Evolutionary conservation across 768 basidiomycete genomes (phyloP).

Genomic region (Suillus fuscotomentosus): DNA sequence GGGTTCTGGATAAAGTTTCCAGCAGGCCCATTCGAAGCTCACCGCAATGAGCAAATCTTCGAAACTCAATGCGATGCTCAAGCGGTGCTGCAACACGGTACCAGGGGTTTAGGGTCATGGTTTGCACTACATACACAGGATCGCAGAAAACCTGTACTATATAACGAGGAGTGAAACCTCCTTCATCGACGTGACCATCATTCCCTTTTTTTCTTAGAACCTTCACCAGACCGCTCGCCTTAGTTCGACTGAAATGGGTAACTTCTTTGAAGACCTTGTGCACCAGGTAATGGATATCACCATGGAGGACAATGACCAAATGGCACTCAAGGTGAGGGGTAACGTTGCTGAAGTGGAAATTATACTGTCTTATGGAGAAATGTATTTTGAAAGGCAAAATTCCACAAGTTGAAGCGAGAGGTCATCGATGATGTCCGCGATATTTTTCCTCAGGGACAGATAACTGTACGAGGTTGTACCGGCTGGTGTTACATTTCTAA

Average conservation of each 20-base stretch:
- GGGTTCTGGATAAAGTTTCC: background rate
- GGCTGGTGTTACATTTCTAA: background rate
- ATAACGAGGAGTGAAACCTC: background rate
- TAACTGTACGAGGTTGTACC: slow-evolving; percentile 16
- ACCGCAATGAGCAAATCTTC: background rate
- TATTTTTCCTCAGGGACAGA: slow-evolving; percentile 28
- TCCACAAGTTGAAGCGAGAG: slow-evolving; percentile 27
- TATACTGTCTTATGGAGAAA: background rate
- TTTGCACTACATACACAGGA: background rate
- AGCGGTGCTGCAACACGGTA: background rate
- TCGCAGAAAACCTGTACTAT: background rate
- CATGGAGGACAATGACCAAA: slow-evolving; percentile 22
- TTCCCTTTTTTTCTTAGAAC: background rate
- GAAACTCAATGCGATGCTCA: background rate
- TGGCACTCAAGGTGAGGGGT: slow-evolving; percentile 21
- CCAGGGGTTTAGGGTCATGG: background rate
- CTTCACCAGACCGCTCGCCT: background rate
- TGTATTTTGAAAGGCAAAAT: slow-evolving; percentile 20
- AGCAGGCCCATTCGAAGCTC: background rate
- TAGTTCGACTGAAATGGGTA: slow-evolving; percentile 17
- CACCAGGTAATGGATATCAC: slow-evolving; percentile 20
- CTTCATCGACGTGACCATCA: background rate
- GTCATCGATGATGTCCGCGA: slow-evolving; percentile 27
- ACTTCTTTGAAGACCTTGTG: slow-evolving; percentile 28
- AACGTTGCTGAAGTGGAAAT: background rate